Evolutionary conservation across 169 alveolate species (phyloP).

Genomic region (Cryptosporidium canis): DNA sequence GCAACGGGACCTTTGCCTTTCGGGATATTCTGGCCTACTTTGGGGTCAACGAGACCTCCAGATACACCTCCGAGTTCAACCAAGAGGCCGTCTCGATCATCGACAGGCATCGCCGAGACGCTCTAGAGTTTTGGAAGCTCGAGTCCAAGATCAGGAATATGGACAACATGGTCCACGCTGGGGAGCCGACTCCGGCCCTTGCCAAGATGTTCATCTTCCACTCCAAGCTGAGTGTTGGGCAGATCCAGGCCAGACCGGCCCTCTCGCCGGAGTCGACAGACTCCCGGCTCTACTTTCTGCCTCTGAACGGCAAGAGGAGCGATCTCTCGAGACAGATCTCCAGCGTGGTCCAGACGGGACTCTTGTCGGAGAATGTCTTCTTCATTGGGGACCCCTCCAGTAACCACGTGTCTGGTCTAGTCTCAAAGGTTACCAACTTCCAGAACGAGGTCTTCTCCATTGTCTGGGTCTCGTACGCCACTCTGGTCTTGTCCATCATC

Average conservation of each 20-base stretch:
- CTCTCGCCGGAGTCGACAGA: neutral
- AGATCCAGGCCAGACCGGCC: neutral
- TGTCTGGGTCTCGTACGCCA: conserved; percentile 43
- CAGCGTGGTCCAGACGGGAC: conserved; percentile 40
- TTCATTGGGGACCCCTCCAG: conserved; percentile 10
- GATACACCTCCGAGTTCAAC: conserved; percentile 1
- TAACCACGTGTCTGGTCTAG: conserved; percentile 3
- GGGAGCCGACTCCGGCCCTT: too few species aligned
- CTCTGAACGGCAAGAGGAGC: conserved; percentile 7
- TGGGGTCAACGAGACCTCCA: neutral
- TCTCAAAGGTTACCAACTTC: conserved; percentile 33
- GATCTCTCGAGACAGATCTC: conserved; percentile 42
- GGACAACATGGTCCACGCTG: neutral
- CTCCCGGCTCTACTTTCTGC: neutral
- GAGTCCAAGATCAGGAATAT: conserved; percentile 43
- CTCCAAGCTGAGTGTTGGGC: neutral
- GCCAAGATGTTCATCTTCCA: conserved; percentile 40
- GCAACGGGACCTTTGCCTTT: conserved; percentile 20
- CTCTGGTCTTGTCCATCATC: neutral
- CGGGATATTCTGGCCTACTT: conserved; percentile 37
- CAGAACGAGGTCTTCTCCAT: neutral
- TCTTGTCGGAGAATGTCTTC: conserved; percentile 37
- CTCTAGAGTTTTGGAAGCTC: conserved; percentile 26
- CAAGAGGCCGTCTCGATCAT: conserved; percentile 12
- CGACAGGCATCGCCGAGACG: conserved; percentile 11